These are phyloP conservation scores for Geum urbanum DNA, from an alignment of 306 rosid species.

Conservation along the genomic window DNA sequence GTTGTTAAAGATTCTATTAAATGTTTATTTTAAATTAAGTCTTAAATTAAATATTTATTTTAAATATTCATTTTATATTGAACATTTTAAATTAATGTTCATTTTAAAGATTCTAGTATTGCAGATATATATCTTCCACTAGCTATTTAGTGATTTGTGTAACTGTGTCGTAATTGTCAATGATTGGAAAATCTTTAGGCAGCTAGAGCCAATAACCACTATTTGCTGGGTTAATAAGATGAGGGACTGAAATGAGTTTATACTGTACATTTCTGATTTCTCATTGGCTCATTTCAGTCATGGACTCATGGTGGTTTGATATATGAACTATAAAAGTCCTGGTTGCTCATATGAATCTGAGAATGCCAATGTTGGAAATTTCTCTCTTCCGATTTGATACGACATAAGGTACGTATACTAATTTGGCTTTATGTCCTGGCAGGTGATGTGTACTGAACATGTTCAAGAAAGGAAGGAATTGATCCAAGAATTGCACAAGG, in stretches of 20 bases:
- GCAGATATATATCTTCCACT: not conserved
- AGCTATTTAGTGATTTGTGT: not conserved
- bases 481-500: constrained; percentile 55
- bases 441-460: constrained; percentile 71
- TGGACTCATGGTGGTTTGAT: no score
- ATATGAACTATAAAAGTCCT: no score
- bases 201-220: no score
- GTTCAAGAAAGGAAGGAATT: constrained; percentile 63
- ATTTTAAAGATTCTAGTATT: no score
- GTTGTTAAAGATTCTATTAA: no score
- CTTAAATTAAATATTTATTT: no score
- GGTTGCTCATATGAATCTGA: not conserved
- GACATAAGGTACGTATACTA: not conserved
- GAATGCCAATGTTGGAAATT: not conserved
- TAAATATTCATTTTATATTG: no score
- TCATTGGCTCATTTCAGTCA: no score
- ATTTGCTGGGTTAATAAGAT: not conserved
- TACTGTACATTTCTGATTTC: no score
- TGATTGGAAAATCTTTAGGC: not conserved
- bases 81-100: no score
- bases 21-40: no score
- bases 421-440: constrained; percentile 27
- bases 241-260: no score
- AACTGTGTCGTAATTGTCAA: not conserved
- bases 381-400: not conserved